Base-by-base conservation (phyloP, 1,284 basidiomycete genomes). In the Cystobasidium sp. region DNA sequence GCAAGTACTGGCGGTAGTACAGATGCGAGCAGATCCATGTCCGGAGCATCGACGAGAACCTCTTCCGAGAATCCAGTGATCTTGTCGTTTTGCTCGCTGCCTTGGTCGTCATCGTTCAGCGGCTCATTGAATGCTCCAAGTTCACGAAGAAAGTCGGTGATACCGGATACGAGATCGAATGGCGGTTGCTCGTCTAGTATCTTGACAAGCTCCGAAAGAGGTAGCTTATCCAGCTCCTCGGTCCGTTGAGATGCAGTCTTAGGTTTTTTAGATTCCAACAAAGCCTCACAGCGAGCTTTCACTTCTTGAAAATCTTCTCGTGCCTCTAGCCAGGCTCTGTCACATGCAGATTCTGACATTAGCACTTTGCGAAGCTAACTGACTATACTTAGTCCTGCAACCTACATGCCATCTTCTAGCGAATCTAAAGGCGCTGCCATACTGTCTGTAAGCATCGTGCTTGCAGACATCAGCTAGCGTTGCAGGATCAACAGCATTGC, bases 251-350 rank as follows among this genome's bases (percentile, higher is more conserved):
- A 10, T 6, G 44, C 18, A 22, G 62, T 52, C 44, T 24, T 64
- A n/a, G 56, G 56, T 41, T 59, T 55, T 24, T 7, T 67, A 22
- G 14, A 31, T 31, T 63, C 61, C 44, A 53, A 14, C n/a, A 39
- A 41, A 16, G 49, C 70, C 51, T 58, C 1, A 37, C 58, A 59
- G 37, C 58, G 43, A 31, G 62, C 52, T 22, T 73, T 66, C n/a
- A 22, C 37, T 24, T 65, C 14, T 43, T 59, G 70, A 59, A 58
- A 73, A 31, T 73, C 70, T 43, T 73, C 70, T 46, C 70, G 61
- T 8, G 51, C 18, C 22, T 73, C 37, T 22, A 73, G 47, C 18
- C 44, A 73, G 37, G 70, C 70, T 44, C 70, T 73, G 62, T 51
- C 56, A 59, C 56, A 59, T 59, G 56, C 31, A 31, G 31, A 31